phyloP scores from a whole-genome alignment of 331 rosid species.

The Erythrophleum ivorense region DNA sequence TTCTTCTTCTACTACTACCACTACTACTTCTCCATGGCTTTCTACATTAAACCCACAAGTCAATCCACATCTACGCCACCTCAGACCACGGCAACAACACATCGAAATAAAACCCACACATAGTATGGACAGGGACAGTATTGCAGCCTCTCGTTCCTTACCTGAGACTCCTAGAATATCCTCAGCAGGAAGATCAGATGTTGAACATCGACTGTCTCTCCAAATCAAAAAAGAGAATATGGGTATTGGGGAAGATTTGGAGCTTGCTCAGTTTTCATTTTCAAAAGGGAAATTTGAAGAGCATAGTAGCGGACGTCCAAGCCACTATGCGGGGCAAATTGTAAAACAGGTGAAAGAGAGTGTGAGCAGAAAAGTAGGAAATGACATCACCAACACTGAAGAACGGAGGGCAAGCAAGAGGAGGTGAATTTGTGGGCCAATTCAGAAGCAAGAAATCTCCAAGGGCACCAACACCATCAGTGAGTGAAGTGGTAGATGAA shows the following conservation, averaged over 20 bases:
- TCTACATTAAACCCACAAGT: conserved; percentile 10
- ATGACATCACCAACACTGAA: conserved; percentile 72
- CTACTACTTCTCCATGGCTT: conserved; percentile 37
- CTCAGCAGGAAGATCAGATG: conserved; percentile 72
- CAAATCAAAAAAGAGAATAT: conserved; percentile 76
- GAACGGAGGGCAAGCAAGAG: conserved; percentile 25
- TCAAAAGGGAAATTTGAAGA: conserved; percentile 51
- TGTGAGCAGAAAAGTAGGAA: conserved; percentile 68
- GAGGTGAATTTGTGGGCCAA: conserved; percentile 47
- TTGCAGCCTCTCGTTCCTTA: conserved; percentile 55
- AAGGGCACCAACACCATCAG: conserved; percentile 26
- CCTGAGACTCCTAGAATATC: conserved; percentile 85
- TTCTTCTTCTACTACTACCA: conserved; percentile 56
- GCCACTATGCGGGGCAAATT: conserved; percentile 69
- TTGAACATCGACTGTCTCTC: conserved; percentile 78
- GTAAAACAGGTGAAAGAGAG: conserved; percentile 77
- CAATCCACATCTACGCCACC: conserved; percentile 36
- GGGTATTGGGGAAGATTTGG: conserved; percentile 49
- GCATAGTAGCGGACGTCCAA: conserved; percentile 46
- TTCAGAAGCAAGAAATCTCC: conserved; percentile 51
- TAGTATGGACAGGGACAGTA: conserved; percentile 40
- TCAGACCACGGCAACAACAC: conserved; percentile 40
- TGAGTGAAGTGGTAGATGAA: neutral
- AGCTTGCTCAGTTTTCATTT: conserved; percentile 55
- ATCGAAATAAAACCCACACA: conserved; percentile 50